Percentiles rank a stretch among this genome's conserved stretches.
phyloP scores from a whole-genome alignment of 495 filamentous ascomycete genomes.

The Hypomontagnella monticulosa region DNA sequence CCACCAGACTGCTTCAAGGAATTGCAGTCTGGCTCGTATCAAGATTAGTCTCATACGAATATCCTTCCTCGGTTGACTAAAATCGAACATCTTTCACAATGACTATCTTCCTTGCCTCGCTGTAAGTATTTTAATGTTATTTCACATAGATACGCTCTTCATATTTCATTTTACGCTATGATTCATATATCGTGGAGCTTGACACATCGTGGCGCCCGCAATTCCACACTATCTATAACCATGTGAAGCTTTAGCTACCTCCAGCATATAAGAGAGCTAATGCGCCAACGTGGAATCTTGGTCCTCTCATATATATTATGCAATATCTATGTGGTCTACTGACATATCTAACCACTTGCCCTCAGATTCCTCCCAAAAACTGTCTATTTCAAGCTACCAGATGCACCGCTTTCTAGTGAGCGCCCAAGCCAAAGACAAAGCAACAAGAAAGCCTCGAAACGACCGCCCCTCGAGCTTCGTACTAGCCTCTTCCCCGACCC shows the following conservation, averaged over 20 bases:
- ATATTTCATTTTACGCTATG: neutral
- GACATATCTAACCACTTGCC: constrained; percentile 8
- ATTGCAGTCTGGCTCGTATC: constrained; percentile 25
- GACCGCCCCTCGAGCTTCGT: constrained; percentile 48
- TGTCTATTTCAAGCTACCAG: constrained; percentile 72
- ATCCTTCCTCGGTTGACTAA: neutral
- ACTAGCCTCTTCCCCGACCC: constrained; percentile 58
- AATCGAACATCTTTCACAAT: constrained; percentile 56
- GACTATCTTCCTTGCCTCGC: constrained; percentile 85
- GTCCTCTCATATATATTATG: neutral
- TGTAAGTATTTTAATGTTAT: constrained; percentile 64
- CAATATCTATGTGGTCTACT: neutral
- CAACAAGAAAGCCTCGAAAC: constrained; percentile 39
- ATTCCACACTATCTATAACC: neutral
- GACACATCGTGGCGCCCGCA: neutral
- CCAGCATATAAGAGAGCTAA: neutral
- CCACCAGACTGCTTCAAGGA: constrained; percentile 16
- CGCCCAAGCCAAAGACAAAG: constrained; percentile 46
- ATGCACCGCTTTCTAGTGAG: constrained; percentile 48
- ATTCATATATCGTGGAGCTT: no score
- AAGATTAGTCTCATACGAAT: constrained; percentile 6
- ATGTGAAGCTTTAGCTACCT: no score
- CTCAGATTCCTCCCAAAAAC: constrained; percentile 89
- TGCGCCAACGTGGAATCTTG: constrained; percentile 10
- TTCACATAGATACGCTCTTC: neutral